Conservation (phyloP, 192 early-diverging fungal species). For the Podila epigama region DNA sequence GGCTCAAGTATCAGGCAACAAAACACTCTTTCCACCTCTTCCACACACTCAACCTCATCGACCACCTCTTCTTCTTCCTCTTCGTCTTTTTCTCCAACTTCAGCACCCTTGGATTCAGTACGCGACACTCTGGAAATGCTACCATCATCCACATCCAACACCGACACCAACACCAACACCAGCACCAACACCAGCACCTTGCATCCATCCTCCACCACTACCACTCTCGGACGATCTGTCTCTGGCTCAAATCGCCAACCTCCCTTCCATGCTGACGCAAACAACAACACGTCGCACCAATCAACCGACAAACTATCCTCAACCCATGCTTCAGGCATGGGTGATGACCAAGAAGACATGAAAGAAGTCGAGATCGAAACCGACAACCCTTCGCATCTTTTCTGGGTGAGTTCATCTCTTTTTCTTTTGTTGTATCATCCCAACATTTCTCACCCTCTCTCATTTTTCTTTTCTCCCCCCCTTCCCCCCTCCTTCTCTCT, state of each 20-base stretch:
- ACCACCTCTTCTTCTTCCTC: slow-evolving; percentile 17
- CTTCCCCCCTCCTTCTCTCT: too few species aligned
- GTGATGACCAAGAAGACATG: slow-evolving; percentile 42
- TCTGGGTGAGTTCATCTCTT: slow-evolving; percentile 36
- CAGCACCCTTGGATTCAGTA: neutral
- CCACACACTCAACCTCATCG: slow-evolving; percentile 6
- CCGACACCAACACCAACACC: too few species aligned
- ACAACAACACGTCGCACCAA: slow-evolving; percentile 10
- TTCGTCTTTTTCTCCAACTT: slow-evolving; percentile 1
- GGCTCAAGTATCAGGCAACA: slow-evolving; percentile 1
- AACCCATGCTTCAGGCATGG: slow-evolving; percentile 7
- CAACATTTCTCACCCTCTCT: too few species aligned
- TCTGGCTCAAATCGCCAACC: slow-evolving; percentile 28
- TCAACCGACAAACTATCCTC: slow-evolving; percentile 21
- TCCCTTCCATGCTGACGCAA: slow-evolving; percentile 25
- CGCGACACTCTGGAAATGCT: neutral
- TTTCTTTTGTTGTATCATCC: neutral
- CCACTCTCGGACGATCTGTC: slow-evolving; percentile 5
- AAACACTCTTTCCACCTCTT: neutral
- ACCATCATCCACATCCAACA: neutral
- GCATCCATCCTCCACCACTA: neutral
- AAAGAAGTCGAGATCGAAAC: slow-evolving; percentile 53
- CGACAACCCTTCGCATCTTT: slow-evolving; percentile 50
- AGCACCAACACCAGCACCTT: too few species aligned
- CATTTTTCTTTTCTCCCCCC: too few species aligned